Conservation (phyloP, 768 basidiomycete genomes). For the Sutorius australiensis region DNA sequence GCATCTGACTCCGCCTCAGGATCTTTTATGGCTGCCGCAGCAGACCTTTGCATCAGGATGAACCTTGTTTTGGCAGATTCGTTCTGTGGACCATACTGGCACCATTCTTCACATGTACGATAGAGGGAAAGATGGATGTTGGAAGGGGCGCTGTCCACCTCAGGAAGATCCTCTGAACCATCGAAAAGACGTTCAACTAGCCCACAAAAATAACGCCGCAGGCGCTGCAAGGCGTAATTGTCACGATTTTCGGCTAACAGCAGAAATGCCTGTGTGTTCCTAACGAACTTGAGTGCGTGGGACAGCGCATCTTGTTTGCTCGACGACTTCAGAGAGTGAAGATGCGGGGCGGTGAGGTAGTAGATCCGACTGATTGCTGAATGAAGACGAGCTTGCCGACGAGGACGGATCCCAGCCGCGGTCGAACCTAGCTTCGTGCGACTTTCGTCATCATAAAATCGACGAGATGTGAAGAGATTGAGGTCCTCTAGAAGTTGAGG, state of each 20-base stretch:
- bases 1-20: constrained; percentile 49
- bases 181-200: constrained; percentile 85
- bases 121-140: constrained; percentile 78
- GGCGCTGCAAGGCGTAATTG: constrained; percentile 69
- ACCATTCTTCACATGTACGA: constrained; percentile 91
- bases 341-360: constrained; percentile 72
- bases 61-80: constrained; percentile 70
- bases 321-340: constrained; percentile 66
- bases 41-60: constrained; percentile 66
- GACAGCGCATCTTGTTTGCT: constrained; percentile 70
- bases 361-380: constrained; percentile 89
- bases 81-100: constrained; percentile 73
- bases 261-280: constrained; percentile 78
- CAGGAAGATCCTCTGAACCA: constrained; percentile 62
- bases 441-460: constrained; percentile 77
- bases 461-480: constrained; percentile 71
- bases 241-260: constrained; percentile 67
- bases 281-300: constrained; percentile 82
- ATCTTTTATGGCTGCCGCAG: constrained; percentile 51
- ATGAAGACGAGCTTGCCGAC: constrained; percentile 74
- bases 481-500: constrained; percentile 82
- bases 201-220: constrained; percentile 89
- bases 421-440: constrained; percentile 46
- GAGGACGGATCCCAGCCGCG: constrained; percentile 50
- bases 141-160: constrained; percentile 68